Conservation (phyloP, 352 stramenopile genomes). For the Aphanomyces invadans region DNA sequence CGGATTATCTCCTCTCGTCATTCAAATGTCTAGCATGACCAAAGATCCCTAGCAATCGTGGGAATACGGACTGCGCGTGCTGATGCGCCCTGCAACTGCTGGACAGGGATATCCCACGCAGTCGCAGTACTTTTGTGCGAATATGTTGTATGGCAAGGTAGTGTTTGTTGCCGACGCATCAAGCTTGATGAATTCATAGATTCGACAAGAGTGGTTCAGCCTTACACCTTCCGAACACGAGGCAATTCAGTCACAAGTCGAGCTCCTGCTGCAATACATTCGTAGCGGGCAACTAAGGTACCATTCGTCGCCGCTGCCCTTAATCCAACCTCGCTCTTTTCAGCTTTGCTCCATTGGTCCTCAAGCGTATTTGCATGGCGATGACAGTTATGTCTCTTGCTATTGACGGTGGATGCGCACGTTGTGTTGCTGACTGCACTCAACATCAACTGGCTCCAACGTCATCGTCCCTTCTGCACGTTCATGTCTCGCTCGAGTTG, state of each 20-base stretch:
- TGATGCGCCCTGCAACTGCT: background rate
- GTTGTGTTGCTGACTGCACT: conserved; percentile 15
- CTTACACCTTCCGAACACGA: conserved; percentile 6
- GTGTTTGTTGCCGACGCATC: too few relatives aligned
- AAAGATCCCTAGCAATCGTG: conserved; percentile 5
- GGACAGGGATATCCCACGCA: background rate
- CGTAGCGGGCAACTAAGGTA: conserved; percentile 2
- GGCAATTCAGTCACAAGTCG: conserved; percentile 11
- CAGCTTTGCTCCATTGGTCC: conserved; percentile 17
- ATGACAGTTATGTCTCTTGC: conserved; percentile 5
- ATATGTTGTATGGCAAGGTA: conserved; percentile 25
- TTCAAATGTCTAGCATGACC: background rate
- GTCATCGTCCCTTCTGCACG: background rate
- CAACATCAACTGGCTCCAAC: too few relatives aligned
- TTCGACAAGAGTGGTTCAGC: conserved; percentile 17
- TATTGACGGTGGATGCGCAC: conserved; percentile 13
- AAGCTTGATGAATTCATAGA: too few relatives aligned
- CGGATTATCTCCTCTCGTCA: background rate
- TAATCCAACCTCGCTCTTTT: background rate
- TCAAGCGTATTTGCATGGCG: conserved; percentile 22
- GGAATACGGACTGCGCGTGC: conserved; percentile 3
- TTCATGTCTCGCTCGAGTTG: conserved; percentile 11
- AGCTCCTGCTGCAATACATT: conserved; percentile 14
- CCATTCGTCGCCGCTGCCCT: background rate
- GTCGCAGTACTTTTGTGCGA: conserved; percentile 22